Evolutionary conservation across 257 asterid species (phyloP).

Genomic region (Cruciata laevipes): DNA sequence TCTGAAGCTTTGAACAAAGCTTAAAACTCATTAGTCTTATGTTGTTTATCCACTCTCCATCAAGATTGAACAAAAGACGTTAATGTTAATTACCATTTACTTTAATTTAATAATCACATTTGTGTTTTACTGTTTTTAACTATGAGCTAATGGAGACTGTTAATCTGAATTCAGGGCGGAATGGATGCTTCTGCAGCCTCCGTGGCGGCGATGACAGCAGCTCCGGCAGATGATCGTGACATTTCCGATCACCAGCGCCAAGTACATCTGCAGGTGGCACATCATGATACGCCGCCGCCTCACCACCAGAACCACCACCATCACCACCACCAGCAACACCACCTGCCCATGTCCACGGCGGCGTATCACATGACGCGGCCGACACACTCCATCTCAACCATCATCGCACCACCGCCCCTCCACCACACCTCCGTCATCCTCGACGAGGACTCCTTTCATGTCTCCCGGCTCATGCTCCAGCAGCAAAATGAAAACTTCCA

Average conservation of each 20-base stretch:
- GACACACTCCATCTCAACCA: slow-evolving; percentile 72
- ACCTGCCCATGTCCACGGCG: slow-evolving; percentile 36
- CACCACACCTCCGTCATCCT: slow-evolving; percentile 66
- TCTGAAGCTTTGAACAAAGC: slow-evolving; percentile 33
- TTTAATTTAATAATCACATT: too few relatives aligned
- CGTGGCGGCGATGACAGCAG: slow-evolving; percentile 1
- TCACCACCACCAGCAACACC: slow-evolving; percentile 20
- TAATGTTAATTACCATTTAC: too few relatives aligned
- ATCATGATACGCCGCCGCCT: slow-evolving; percentile 29
- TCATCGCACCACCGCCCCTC: slow-evolving; percentile 53
- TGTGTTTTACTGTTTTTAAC: too few relatives aligned
- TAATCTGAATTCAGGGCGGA: slow-evolving; percentile 37
- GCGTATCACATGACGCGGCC: slow-evolving; percentile 74
- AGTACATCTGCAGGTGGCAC: slow-evolving; percentile 51
- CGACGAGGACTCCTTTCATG: slow-evolving; percentile 67
- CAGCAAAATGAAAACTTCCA: slow-evolving; percentile 45
- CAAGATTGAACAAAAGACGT: background rate
- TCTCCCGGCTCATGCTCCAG: slow-evolving; percentile 59
- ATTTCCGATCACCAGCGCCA: slow-evolving; percentile 40
- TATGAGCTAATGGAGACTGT: background rate
- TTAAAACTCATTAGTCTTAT: slow-evolving; percentile 10
- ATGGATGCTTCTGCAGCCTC: slow-evolving; percentile 34
- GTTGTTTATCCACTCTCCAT: slow-evolving; percentile 27
- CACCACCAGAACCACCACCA: slow-evolving; percentile 42
- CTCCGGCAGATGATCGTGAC: slow-evolving; percentile 40